Evolutionary conservation across 129 eudicot species (phyloP).

Genomic region (Kitagawia praeruptora): DNA sequence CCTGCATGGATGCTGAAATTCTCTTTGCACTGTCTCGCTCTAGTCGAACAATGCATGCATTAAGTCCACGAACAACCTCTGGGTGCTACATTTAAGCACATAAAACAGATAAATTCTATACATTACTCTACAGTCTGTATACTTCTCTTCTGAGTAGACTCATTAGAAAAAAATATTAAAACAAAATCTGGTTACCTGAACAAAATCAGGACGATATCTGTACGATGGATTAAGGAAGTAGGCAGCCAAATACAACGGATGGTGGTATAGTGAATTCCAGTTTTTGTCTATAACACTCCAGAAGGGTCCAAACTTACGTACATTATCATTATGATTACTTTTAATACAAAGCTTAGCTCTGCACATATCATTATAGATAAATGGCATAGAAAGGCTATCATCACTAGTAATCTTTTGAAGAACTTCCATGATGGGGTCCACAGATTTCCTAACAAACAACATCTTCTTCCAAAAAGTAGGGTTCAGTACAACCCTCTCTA

Average conservation of each 20-base stretch:
- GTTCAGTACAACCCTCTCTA: slow-evolving; percentile 60
- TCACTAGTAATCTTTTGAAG: slow-evolving; percentile 61
- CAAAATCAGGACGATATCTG: slow-evolving; percentile 82
- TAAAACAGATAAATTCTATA: slow-evolving; percentile 6
- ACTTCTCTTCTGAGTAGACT: background rate
- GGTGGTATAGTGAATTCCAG: slow-evolving; percentile 56
- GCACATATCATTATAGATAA: slow-evolving; percentile 70
- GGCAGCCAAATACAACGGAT: slow-evolving; percentile 88
- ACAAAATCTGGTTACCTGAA: slow-evolving; percentile 34
- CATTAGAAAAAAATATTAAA: background rate
- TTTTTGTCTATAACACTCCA: slow-evolving; percentile 82
- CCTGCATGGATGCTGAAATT: slow-evolving; percentile 93
- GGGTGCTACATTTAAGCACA: slow-evolving; percentile 51
- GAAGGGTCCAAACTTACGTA: slow-evolving; percentile 62
- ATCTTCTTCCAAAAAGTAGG: slow-evolving; percentile 87
- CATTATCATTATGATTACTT: slow-evolving; percentile 73
- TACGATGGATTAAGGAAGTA: slow-evolving; percentile 84
- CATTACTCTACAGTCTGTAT: background rate
- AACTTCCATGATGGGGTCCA: slow-evolving; percentile 73
- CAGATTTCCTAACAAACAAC: slow-evolving; percentile 56
- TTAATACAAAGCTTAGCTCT: slow-evolving; percentile 77
- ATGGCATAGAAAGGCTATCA: slow-evolving; percentile 71
- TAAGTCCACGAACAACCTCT: slow-evolving; percentile 86
- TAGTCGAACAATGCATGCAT: slow-evolving; percentile 82
- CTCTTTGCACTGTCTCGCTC: slow-evolving; percentile 70